These are phyloP conservation scores for Entomortierella chlamydospora DNA, from an alignment of 192 early-diverging fungal genomes.

Conservation along the genomic window DNA sequence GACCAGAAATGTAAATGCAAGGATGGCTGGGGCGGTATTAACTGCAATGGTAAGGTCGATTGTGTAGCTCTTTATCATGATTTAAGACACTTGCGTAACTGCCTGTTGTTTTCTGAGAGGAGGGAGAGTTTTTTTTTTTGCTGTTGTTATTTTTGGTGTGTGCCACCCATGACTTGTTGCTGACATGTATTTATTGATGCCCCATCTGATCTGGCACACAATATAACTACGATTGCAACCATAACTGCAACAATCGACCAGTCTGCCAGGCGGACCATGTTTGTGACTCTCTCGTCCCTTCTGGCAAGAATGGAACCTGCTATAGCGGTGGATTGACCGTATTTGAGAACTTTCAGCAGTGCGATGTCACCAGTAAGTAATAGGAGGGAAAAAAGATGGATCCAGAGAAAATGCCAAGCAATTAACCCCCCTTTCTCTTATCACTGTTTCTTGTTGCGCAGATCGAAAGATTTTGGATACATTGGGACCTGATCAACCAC, in stretches of 20 bases:
- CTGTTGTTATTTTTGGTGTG: not conserved
- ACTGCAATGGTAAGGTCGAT: slow-evolving; percentile 78
- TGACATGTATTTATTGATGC: slow-evolving; percentile 1
- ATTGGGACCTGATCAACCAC: slow-evolving; percentile 68
- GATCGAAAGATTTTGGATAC: slow-evolving; percentile 72
- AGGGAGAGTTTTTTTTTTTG: too few relatives aligned
- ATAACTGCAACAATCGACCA: slow-evolving; percentile 23
- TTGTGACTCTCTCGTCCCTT: slow-evolving; percentile 74
- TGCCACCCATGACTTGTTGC: not conserved
- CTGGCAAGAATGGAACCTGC: slow-evolving; percentile 79
- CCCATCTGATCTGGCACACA: not conserved
- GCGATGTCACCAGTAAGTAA: slow-evolving; percentile 75
- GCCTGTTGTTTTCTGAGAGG: too few relatives aligned
- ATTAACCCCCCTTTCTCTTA: not conserved
- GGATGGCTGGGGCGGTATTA: slow-evolving; percentile 92
- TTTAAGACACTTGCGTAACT: not conserved
- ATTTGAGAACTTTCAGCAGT: slow-evolving; percentile 76
- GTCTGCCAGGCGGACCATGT: slow-evolving; percentile 72
- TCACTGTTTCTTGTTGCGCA: slow-evolving; percentile 3
- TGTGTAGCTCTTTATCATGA: not conserved
- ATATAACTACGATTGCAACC: not conserved
- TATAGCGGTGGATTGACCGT: slow-evolving; percentile 79
- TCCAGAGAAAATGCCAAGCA: not conserved
- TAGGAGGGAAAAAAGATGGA: not conserved
- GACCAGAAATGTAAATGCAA: slow-evolving; percentile 76